Conservation (phyloP, 2,329 filamentous ascomycete species). For the Monosporascus sp. region DNA sequence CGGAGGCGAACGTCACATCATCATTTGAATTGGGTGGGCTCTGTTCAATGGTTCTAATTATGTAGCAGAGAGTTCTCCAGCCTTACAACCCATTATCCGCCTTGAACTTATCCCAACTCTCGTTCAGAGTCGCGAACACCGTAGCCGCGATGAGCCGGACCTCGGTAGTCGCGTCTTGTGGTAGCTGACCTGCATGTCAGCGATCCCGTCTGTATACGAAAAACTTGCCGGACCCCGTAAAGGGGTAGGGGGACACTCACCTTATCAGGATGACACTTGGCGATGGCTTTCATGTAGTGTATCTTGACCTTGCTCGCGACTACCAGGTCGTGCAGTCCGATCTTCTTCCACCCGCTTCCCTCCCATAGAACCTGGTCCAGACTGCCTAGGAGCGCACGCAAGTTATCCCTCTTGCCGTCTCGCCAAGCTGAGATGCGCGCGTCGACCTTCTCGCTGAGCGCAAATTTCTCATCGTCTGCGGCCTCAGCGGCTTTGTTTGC, state of each 20-base stretch:
- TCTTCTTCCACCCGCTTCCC: slow-evolving; percentile 91
- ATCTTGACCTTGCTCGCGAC: slow-evolving; percentile 95
- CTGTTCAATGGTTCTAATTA: background rate
- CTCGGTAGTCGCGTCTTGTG: slow-evolving; percentile 60
- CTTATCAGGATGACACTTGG: slow-evolving; percentile 98
- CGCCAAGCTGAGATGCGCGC: slow-evolving; percentile 75
- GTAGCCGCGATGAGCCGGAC: slow-evolving; percentile 59
- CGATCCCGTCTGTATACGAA: slow-evolving; percentile 1
- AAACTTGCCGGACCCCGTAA: background rate
- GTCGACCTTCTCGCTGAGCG: slow-evolving; percentile 79
- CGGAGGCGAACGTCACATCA: background rate
- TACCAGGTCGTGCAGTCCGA: slow-evolving; percentile 88
- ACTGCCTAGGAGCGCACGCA: slow-evolving; percentile 81
- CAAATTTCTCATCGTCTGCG: slow-evolving; percentile 90
- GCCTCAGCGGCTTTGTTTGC: slow-evolving; percentile 82
- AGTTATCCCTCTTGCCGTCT: slow-evolving; percentile 85
- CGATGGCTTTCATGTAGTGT: slow-evolving; percentile 98
- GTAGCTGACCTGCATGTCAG: slow-evolving; percentile 40
- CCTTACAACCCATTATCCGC: slow-evolving; percentile 57
- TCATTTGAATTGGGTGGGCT: background rate
- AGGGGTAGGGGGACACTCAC: slow-evolving; percentile 45
- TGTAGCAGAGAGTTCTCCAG: background rate
- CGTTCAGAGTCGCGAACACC: slow-evolving; percentile 65
- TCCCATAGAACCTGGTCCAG: slow-evolving; percentile 89
- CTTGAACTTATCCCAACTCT: slow-evolving; percentile 71